Evolutionary conservation across 2,329 filamentous ascomycete genomes (phyloP).

Genomic region (Colletotrichum spaethianum): DNA sequence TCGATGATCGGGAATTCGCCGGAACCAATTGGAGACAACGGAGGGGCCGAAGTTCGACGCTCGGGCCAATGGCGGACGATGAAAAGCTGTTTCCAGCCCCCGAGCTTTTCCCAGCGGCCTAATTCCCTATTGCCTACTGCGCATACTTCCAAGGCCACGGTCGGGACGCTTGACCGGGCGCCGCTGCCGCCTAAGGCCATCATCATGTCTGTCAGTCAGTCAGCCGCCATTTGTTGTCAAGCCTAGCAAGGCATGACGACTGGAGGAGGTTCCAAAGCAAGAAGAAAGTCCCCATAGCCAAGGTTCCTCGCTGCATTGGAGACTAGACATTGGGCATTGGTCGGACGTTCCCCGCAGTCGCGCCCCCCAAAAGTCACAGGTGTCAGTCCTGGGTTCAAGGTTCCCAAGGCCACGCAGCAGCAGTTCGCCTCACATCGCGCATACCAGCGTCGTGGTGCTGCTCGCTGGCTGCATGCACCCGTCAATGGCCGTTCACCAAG

Average conservation of each 20-base stretch:
- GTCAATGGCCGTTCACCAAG: not conserved
- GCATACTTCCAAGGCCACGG: not conserved
- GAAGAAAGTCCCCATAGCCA: not conserved
- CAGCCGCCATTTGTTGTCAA: not conserved
- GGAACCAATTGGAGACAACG: conserved; percentile 27
- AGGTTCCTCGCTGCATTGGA: conserved; percentile 4
- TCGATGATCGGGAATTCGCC: conserved; percentile 15
- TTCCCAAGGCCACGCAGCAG: conserved; percentile 12
- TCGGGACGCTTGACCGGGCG: conserved; percentile 11
- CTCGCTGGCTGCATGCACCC: conserved; percentile 3
- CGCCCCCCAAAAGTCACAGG: not conserved
- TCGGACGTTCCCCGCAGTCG: conserved; percentile 5
- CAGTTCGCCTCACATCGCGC: conserved; percentile 23
- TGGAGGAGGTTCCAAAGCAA: not conserved
- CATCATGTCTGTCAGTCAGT: not conserved
- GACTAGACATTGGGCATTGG: not conserved
- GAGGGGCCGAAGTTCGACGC: conserved; percentile 25
- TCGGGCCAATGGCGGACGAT: conserved; percentile 17
- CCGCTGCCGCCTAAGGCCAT: conserved; percentile 2
- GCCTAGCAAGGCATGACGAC: not conserved
- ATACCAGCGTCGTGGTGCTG: not conserved
- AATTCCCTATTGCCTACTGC: not conserved
- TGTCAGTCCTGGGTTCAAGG: conserved; percentile 7
- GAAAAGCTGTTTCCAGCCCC: conserved; percentile 9
- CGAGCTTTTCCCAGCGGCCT: conserved; percentile 34